Percentiles rank a stretch among this genome's conserved stretches.
These are phyloP conservation scores for Puccinia polysora DNA, from an alignment of 1,284 basidiomycete genomes.

Conservation along the genomic window DNA sequence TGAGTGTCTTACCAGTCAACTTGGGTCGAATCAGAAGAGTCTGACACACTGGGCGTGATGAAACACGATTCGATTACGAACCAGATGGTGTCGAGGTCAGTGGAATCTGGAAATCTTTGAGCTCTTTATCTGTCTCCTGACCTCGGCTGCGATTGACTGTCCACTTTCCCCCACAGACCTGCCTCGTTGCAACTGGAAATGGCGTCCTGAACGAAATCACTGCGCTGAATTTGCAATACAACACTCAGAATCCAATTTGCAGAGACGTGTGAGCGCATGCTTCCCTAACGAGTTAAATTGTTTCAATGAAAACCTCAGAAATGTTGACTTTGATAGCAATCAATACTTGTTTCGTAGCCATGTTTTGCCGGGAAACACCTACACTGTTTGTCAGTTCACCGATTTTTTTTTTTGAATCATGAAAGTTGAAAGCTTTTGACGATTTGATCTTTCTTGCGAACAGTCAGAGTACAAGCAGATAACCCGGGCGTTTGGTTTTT, in stretches of 20 bases:
- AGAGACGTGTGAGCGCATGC: constrained; percentile 49
- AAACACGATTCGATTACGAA: no score
- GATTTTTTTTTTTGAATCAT: no score
- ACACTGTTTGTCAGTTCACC: constrained; percentile 39
- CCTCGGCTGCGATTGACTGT: no score
- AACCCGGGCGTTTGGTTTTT: constrained; percentile 8
- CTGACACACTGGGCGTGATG: no score
- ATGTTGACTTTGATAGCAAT: neutral
- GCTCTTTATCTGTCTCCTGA: neutral
- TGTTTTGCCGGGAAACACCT: constrained; percentile 28
- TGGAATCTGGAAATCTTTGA: neutral
- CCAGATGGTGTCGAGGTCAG: constrained; percentile 23
- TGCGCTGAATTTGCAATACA: constrained; percentile 45
- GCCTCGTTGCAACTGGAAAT: constrained; percentile 51
- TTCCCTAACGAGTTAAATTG: neutral
- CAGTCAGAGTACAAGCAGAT: neutral
- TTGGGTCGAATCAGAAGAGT: no score
- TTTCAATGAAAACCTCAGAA: no score
- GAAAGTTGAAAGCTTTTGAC: neutral
- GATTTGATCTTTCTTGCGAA: neutral
- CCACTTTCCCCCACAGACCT: constrained; percentile 1
- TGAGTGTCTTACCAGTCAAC: neutral
- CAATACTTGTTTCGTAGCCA: constrained; percentile 11
- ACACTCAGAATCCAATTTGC: constrained; percentile 53
- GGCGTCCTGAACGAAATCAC: constrained; percentile 48